A percentile compares a stretch with the other conserved stretches of the same genome.
Evolutionary conservation across 441 rosid species (phyloP).

Genomic region (Theobroma grandiflorum): DNA sequence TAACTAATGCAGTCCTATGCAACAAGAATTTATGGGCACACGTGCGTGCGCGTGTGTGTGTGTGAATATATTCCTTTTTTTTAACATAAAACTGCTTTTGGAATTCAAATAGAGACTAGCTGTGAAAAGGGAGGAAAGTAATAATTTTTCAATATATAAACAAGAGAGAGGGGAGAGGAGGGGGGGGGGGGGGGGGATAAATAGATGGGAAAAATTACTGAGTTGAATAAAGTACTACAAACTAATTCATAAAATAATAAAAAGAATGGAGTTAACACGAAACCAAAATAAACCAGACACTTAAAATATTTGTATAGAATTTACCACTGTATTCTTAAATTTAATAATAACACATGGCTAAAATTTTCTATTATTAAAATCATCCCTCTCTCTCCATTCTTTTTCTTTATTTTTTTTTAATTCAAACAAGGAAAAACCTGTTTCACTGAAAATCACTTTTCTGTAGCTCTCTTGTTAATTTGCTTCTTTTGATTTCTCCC

Average conservation of each 20-base stretch:
- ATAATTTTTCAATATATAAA: background rate
- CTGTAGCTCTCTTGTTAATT: slow-evolving; percentile 17
- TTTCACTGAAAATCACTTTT: background rate
- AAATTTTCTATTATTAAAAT: background rate
- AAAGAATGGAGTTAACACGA: background rate
- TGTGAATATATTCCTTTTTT: background rate
- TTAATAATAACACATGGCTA: background rate
- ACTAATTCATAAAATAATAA: background rate
- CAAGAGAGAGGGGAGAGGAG: background rate
- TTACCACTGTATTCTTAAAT: background rate
- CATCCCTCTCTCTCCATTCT: background rate
- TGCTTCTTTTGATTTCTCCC: background rate
- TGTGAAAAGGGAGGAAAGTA: background rate
- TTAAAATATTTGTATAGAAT: background rate
- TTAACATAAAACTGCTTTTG: background rate
- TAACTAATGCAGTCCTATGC: background rate
- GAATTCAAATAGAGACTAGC: background rate
- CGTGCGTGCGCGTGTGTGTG: too few relatives aligned
- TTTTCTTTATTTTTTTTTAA: background rate
- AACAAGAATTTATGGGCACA: background rate
- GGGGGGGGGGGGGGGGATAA: too few relatives aligned
- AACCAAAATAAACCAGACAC: background rate
- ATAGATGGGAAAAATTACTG: background rate
- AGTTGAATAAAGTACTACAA: background rate
- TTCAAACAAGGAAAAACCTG: background rate